Evolutionary conservation across 768 basidiomycete genomes (phyloP), one percentile per base, ranked within the genome.

Genomic region (Pleurotus salmoneostramineus): DNA sequence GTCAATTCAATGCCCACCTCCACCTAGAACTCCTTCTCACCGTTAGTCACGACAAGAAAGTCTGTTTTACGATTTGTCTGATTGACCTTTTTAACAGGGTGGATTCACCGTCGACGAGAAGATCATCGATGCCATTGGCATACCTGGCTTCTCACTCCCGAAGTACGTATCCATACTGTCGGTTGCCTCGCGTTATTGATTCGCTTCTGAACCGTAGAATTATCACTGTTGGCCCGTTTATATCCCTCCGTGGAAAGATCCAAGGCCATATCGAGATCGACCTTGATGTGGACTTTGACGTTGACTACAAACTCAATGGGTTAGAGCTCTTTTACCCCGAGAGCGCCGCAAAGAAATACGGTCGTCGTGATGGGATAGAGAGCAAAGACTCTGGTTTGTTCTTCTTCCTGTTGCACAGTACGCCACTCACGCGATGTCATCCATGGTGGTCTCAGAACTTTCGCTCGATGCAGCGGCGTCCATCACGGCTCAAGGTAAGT

Each of bases 221-320:
- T 58, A 63, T 79, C 11, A 68, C 64, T 12, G 43, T 79, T 37
- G 77, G 75, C 6, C 75, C 77, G 5, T 66, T 67, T 1, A 76
- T 77, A 67, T 61, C 70, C 34, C 61, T 77, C 45, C 58, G 65
- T 12, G 75, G 62, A 0, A 59, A 68, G 48, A 66, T 63, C 1
- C 56, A 32, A 0, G 69, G 67, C 0, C 58, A 40, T 15, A 57
- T 77, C 27, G 74, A 72, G 33, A 58, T 75, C 21, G 62, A 71
- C 44, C 62, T 72, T 33, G 64, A 72, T 59, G 49, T 72, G 35
- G 66, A 46, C 6, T 68, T 75, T 43, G 67, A 64, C 21, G 51
- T 77, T 12, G 63, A 62, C 0, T 76, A 74, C 65, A 64, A 44
- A 33, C 58, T 76, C 48, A 52, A 56, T 45, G 63, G 66, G 27